Conservation (phyloP, 2,329 filamentous ascomycete species). For the Trichoderma pleuroti region DNA sequence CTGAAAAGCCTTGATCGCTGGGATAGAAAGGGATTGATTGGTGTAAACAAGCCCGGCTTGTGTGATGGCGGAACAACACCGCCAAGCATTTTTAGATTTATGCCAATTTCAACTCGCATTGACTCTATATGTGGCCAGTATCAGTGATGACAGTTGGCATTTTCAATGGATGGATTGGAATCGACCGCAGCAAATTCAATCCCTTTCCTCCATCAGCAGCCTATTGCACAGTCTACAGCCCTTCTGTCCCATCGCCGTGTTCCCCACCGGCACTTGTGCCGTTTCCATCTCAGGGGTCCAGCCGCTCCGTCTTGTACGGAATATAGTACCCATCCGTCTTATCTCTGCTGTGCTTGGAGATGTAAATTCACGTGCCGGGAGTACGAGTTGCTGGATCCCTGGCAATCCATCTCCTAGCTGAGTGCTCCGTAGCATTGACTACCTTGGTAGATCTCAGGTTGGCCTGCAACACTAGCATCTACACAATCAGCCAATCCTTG, state of each 20-base stretch:
- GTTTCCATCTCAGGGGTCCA: conserved; percentile 4
- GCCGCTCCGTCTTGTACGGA: neutral
- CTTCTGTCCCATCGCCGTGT: neutral
- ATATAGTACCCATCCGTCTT: neutral
- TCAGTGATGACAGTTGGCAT: neutral
- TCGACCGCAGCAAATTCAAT: neutral
- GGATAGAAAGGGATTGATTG: neutral
- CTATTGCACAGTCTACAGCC: neutral
- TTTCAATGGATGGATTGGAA: neutral
- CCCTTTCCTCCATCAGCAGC: neutral
- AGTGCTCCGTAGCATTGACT: neutral
- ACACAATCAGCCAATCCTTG: neutral
- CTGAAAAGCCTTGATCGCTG: neutral
- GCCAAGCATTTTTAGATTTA: neutral
- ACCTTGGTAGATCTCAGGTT: conserved; percentile 18
- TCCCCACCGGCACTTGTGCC: neutral
- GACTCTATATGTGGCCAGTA: neutral
- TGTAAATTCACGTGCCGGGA: neutral
- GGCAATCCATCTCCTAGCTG: neutral
- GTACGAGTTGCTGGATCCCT: neutral
- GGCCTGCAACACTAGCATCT: conserved; percentile 4
- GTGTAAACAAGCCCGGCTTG: neutral
- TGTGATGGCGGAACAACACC: neutral
- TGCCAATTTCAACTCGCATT: neutral
- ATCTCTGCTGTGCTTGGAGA: neutral